Conservation (phyloP, 2,329 filamentous ascomycete species). For the Botryosphaeria dothidea region DNA sequence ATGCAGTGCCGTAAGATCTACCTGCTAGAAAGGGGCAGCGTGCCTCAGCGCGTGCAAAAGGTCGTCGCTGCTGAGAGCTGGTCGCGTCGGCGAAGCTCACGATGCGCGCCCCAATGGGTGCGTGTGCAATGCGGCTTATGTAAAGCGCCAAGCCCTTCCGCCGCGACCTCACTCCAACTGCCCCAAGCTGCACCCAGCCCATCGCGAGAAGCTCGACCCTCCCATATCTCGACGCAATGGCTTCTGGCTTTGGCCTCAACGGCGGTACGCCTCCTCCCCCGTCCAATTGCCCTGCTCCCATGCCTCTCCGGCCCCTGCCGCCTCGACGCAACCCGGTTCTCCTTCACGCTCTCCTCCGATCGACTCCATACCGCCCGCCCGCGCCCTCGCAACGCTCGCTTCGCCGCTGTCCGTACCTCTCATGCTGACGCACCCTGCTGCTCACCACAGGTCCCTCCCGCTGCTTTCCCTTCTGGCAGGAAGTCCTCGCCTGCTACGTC, state of each 20-base stretch:
- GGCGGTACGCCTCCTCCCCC: conserved; percentile 61
- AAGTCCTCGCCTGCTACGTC: conserved; percentile 97
- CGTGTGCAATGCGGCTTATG: not conserved
- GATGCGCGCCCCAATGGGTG: conserved; percentile 6
- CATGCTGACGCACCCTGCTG: not conserved
- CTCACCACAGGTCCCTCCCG: conserved; percentile 62
- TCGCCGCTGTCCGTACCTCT: not conserved
- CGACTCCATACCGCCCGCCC: not conserved
- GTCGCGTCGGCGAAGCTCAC: not conserved
- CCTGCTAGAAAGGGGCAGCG: not conserved
- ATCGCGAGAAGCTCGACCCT: conserved; percentile 7
- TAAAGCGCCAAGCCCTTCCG: conserved; percentile 12
- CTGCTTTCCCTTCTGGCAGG: conserved; percentile 99
- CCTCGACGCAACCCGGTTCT: conserved; percentile 19
- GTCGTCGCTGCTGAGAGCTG: not conserved
- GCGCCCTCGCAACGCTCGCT: not conserved
- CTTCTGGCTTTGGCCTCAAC: conserved; percentile 79
- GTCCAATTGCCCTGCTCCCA: not conserved
- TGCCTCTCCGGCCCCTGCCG: not conserved
- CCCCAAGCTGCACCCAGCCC: not conserved
- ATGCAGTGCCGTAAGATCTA: conserved; percentile 11
- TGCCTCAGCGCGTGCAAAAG: not conserved
- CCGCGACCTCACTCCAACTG: conserved; percentile 15
- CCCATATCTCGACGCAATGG: conserved; percentile 55
- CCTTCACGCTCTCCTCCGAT: conserved; percentile 20